Evolutionary conservation across 305 asterid genomes (phyloP).

Genomic region (Ajuga reptans): DNA sequence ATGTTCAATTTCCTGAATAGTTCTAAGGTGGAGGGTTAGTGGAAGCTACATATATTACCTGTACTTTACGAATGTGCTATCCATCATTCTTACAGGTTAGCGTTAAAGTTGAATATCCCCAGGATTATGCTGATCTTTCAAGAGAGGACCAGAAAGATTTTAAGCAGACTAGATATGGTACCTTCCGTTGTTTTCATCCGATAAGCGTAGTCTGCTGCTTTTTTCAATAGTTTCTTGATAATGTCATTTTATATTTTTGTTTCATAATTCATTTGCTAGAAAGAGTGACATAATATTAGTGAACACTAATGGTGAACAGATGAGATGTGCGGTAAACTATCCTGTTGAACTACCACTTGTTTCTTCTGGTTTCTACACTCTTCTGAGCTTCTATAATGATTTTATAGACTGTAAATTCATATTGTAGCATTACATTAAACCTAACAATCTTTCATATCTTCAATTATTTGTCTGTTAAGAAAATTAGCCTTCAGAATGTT

Average conservation of each 20-base stretch:
- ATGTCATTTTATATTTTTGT: background rate
- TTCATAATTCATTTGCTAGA: conserved; percentile 8
- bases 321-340: conserved; percentile 8
- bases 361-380: conserved; percentile 5
- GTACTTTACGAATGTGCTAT: conserved; percentile 9
- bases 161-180: conserved; percentile 96
- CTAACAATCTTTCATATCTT: background rate
- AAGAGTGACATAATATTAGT: background rate
- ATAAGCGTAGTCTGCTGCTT: conserved; percentile 7
- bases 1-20: conserved; percentile 9
- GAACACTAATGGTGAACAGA: background rate
- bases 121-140: conserved; percentile 72
- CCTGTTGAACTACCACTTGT: background rate
- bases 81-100: conserved; percentile 51
- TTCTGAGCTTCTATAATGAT: conserved; percentile 8
- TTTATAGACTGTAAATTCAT: background rate
- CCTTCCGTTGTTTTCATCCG: conserved; percentile 9
- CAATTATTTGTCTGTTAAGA: background rate
- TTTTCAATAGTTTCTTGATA: conserved; percentile 4
- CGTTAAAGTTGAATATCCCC: conserved; percentile 83
- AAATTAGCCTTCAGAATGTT: background rate
- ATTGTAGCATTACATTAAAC: background rate
- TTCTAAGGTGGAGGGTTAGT: conserved; percentile 9
- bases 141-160: conserved; percentile 95
- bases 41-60: background rate